phyloP scores from a whole-genome alignment of 306 rosid genomes.

The Abrus pulchellus region DNA sequence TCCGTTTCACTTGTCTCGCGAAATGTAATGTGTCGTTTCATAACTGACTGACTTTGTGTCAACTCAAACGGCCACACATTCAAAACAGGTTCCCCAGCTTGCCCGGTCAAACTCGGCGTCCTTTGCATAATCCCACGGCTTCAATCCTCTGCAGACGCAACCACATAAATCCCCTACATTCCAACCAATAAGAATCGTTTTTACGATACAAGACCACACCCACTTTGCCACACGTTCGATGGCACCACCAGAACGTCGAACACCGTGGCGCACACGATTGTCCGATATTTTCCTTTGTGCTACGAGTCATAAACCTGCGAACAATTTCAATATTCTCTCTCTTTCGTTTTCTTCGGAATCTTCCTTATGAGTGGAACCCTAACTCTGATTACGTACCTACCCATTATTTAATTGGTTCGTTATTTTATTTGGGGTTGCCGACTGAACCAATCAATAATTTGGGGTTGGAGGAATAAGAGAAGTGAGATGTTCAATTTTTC shows the following conservation, averaged over 20 bases:
- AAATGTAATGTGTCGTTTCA: not conserved
- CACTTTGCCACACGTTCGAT: not conserved
- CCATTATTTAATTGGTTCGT: slow-evolving; percentile 41
- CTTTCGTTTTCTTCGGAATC: slow-evolving; percentile 43
- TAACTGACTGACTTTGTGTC: slow-evolving; percentile 33
- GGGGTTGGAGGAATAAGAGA: slow-evolving; percentile 22
- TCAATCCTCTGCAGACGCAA: not conserved
- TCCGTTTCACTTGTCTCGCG: not conserved
- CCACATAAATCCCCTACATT: rapidly evolving
- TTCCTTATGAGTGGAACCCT: slow-evolving; percentile 49
- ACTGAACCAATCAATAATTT: slow-evolving; percentile 9
- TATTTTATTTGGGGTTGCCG: slow-evolving; percentile 1
- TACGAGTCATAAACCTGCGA: slow-evolving; percentile 35
- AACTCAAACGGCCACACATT: slow-evolving; percentile 38
- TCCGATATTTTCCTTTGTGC: slow-evolving; percentile 38
- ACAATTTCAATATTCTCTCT: slow-evolving; percentile 36
- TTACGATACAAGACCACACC: too few species aligned
- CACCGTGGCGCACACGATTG: not conserved
- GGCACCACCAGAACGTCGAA: not conserved
- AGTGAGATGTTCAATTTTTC: slow-evolving; percentile 39
- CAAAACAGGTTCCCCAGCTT: slow-evolving; percentile 35
- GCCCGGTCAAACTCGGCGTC: slow-evolving; percentile 56
- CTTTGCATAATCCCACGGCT: not conserved
- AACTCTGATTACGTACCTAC: slow-evolving; percentile 25
- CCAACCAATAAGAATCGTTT: not conserved